Evolutionary conservation across 179 eudicot species (phyloP), one percentile per base, ranked within the genome.

Genomic region (Vitellaria paradoxa): DNA sequence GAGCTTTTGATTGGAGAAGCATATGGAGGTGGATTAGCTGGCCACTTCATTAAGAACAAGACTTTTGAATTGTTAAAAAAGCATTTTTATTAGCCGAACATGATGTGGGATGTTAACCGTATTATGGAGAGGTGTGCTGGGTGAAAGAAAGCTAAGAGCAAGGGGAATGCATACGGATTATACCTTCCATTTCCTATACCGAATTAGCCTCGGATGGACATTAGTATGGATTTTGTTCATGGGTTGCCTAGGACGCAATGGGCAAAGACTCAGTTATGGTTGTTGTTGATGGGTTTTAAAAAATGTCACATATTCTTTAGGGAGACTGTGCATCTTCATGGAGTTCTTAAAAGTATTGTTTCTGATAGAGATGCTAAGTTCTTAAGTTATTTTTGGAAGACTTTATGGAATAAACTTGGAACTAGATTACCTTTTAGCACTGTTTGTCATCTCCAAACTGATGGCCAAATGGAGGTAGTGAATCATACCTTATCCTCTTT

Each of bases 331-430:
- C 6, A 15, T 10, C 5, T 30, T 2, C 42, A 21, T 56, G 57
- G 57, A 4, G 20, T 60, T 15, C 53, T 26, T 0, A 60, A 61
- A 26, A 74, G 37, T 9, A 74, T 61, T 24, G 42, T 45, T 12
- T 61, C 57, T 3, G 57, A 61, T 45, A 30, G n/a, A 5, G 77
- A 45, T 45, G 18, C 55, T 1, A 74, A 74, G 20, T 42, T 61
- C 55, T 20, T 74, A 24, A 74, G 66, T 45, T 61, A 42, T 23
- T 73, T 74, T 61, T 61, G n/a, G 42, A 74, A 60, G n/a, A 60
- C 42, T 0, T 73, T 57, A 2, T 73, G 65, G 76, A 57, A 40
- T 9, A 73, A 57, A 0, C 24, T 57, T 14, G 66, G 65, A 37
- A 57, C 52, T 9, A 73, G 37, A 20, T 21, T 73, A 14, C 52